Evolutionary conservation across 129 eudicot genomes (phyloP), one percentile per base, ranked within the genome.

Genomic region (Chrysanthemum seticuspe): DNA sequence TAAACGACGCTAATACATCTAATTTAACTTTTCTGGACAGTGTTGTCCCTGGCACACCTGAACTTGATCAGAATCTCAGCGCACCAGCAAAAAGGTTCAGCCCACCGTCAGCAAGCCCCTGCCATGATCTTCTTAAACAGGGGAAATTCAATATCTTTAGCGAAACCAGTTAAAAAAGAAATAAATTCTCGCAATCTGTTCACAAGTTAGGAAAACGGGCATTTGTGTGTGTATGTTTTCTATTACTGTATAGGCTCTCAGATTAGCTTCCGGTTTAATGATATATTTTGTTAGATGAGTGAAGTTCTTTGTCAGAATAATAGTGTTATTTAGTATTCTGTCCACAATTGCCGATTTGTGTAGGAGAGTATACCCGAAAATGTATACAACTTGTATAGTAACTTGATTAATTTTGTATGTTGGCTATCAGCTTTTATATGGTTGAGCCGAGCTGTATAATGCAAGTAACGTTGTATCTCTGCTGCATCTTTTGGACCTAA

Each of bases 1-100:
- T 73, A 49, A 61, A 49, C 50, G 61, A 27, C 62, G 4, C 55
- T 14, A 55, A 66, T 75, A 31, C 59, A 56, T 73, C 45, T 55
- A 47, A 36, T 23, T 2, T 56, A n/a, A 49, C 19, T 56, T 67
- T 67, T 67, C 60, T 2, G 66, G 67, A 67, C 49, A 44, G 56
- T 65, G 62, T 31, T 49, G 70, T 73, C 77, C 77, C 77, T 15
- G 49, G 67, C 67, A 75, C 79, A 5, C 67, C 79, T 56, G 79
- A 75, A 47, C 67, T 75, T 65, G 40, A 66, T 67, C 79, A 58
- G 67, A 75, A 45, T 65, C 73, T 75, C 48, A 60, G 73, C 27
- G 31, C 58, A 54, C 67, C 49, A 2, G 67, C 65, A 66, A 75
- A 74, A 53, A 74, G 78, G 78, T 63, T 74, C 71, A 74, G 78